phyloP scores from a whole-genome alignment of 805 yeast species.

The Kuraishia borneana region DNA sequence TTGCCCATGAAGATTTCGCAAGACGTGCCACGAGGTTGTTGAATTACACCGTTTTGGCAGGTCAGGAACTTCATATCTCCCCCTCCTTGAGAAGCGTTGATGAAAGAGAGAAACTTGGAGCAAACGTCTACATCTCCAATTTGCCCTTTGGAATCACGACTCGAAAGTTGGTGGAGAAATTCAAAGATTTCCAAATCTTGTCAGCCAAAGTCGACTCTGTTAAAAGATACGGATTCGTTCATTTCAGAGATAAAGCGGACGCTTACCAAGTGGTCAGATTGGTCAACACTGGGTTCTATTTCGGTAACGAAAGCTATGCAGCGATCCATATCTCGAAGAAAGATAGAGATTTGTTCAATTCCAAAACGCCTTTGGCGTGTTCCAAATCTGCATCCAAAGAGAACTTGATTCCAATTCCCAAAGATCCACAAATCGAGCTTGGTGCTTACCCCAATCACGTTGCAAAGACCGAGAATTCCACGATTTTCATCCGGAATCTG shows the following conservation, averaged over 20 bases:
- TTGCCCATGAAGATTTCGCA: slow-evolving; percentile 38
- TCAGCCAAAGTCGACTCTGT: slow-evolving; percentile 17
- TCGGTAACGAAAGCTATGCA: slow-evolving; percentile 13
- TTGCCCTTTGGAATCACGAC: slow-evolving; percentile 24
- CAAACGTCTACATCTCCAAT: slow-evolving; percentile 39
- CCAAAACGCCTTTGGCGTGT: no score
- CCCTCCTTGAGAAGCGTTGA: slow-evolving; percentile 35
- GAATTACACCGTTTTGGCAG: slow-evolving; percentile 32
- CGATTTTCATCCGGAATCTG: neutral
- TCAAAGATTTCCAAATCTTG: slow-evolving; percentile 14
- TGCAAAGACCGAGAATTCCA: neutral
- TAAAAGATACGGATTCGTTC: slow-evolving; percentile 24
- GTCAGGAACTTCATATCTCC: slow-evolving; percentile 42
- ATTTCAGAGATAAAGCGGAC: slow-evolving; percentile 24
- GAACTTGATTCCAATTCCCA: no score
- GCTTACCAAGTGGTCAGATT: slow-evolving; percentile 21
- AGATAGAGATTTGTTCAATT: no score
- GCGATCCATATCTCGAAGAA: slow-evolving; percentile 17
- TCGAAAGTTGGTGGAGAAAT: slow-evolving; percentile 15
- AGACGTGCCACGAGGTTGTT: slow-evolving; percentile 42
- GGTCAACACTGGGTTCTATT: slow-evolving; percentile 11
- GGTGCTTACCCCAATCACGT: no score
- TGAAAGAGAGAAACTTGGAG: slow-evolving; percentile 30
- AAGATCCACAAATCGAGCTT: no score
- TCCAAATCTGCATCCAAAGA: no score